Conservation (phyloP, 495 filamentous ascomycete species). For the Xylaria palmicola region DNA sequence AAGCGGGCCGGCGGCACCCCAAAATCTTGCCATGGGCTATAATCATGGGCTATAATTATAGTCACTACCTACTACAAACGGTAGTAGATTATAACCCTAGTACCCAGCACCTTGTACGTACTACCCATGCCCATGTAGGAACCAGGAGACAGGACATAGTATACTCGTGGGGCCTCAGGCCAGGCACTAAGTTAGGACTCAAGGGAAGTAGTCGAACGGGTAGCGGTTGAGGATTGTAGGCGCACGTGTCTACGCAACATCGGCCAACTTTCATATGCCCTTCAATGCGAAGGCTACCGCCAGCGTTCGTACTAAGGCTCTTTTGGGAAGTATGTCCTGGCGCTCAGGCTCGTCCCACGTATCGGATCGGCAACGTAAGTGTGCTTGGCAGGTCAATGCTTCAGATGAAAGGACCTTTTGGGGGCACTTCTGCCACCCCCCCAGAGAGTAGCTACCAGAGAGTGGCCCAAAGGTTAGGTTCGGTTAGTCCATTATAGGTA, state of each 20-base stretch:
- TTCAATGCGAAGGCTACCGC: neutral
- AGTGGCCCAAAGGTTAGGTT: too few species aligned
- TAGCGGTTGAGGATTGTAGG: neutral
- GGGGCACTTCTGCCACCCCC: too few species aligned
- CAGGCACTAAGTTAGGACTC: too few species aligned
- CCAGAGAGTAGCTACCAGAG: too few species aligned
- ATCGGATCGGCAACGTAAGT: conserved; percentile 4
- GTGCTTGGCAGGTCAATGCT: conserved; percentile 10
- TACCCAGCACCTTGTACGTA: too few species aligned
- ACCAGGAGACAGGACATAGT: too few species aligned
- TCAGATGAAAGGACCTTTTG: neutral
- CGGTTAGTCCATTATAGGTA: neutral
- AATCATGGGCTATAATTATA: conserved; percentile 6
- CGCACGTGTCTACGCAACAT: neutral
- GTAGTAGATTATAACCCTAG: neutral
- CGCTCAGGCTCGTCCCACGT: neutral
- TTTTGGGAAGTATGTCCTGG: conserved; percentile 1
- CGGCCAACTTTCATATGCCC: neutral
- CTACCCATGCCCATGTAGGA: too few species aligned
- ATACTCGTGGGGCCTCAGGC: too few species aligned
- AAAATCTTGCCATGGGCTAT: neutral
- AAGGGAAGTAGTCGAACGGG: too few species aligned
- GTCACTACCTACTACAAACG: neutral
- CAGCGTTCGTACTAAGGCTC: neutral
- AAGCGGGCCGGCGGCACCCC: conserved; percentile 9